Base-by-base conservation (phyloP, 2,329 filamentous ascomycete species). In the Epichloe brachyelytri region DNA sequence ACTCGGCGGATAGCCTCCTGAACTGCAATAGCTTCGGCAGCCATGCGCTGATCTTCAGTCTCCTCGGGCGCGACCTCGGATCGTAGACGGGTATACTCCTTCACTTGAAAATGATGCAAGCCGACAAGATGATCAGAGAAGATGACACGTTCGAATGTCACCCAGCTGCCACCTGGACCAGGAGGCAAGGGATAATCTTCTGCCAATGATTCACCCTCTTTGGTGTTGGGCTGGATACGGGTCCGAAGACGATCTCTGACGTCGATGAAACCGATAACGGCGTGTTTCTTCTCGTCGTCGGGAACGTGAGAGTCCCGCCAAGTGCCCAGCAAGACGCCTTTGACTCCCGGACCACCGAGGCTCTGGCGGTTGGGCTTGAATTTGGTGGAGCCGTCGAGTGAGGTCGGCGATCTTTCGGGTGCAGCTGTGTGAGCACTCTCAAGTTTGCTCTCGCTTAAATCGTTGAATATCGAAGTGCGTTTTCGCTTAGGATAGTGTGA, bases 191-290 rank as follows among this genome's bases (percentile, higher is more conserved):
- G 67, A 59, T 71, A 71, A 30, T 70, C 66, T 40, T 68, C 61
- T 5, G 71, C 66, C 30, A 82, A 67, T 2, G 67, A 59, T 11
- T 75, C 69, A 12, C 77, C 77, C 2, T 65, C 59, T 20, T 74
- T 71, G 43, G 73, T 78, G 46, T 68, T 65, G 0, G 68, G 66
- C 57, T 79, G 75, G 38, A 82, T 75, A 6, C 78, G 72, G 2
- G 79, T 82, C 26, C 80, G 76, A 2, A 83, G 70, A 1, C 79
- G 72, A 50, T 82, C 79, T 17, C 78, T 68, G 11, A 78, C 68
- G 54, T 83, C 80, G 46, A 83, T 82, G 53, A 82, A 83, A 5
- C 79, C 80, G 46, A 79, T 74, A 0, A 83, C 76, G 0, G 72
- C 72, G 59, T 83, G 80, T 59, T 79, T 81, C 14, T 72, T 70